phyloP scores from a whole-genome alignment of 768 basidiomycete genomes.

The Kwoniella dendrophila region DNA sequence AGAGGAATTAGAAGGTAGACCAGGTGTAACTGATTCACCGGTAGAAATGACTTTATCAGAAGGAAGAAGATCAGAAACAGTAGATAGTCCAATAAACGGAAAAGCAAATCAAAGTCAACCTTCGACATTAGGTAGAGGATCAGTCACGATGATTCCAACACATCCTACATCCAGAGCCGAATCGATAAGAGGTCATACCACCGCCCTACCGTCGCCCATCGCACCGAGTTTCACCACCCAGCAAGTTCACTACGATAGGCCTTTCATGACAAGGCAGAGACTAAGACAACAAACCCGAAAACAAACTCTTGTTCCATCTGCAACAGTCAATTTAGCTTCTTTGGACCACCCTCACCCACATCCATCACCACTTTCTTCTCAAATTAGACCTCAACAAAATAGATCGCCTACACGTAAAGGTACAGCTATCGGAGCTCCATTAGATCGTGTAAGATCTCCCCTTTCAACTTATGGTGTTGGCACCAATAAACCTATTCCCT shows the following conservation, averaged over 20 bases:
- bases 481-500: not conserved
- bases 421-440: not conserved
- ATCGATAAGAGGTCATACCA: slow-evolving; percentile 3
- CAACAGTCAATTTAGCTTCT: slow-evolving; percentile 1
- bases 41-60: slow-evolving; percentile 1
- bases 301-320: not conserved
- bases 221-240: not conserved
- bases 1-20: not conserved
- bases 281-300: slow-evolving; percentile 19
- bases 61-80: not conserved
- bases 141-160: not conserved
- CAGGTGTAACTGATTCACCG: slow-evolving; percentile 15
- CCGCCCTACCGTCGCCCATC: not conserved
- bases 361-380: no score
- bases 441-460: slow-evolving; percentile 5
- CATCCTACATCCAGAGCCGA: not conserved
- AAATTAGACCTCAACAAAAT: not conserved
- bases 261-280: slow-evolving; percentile 10
- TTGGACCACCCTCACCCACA: not conserved
- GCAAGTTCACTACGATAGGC: not conserved
- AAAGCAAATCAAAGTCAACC: slow-evolving; percentile 5
- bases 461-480: not conserved
- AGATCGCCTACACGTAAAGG: not conserved
- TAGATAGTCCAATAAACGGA: not conserved
- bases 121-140: slow-evolving; percentile 16